Conservation (phyloP, 2,329 filamentous ascomycete genomes). For the Botrytis elliptica region DNA sequence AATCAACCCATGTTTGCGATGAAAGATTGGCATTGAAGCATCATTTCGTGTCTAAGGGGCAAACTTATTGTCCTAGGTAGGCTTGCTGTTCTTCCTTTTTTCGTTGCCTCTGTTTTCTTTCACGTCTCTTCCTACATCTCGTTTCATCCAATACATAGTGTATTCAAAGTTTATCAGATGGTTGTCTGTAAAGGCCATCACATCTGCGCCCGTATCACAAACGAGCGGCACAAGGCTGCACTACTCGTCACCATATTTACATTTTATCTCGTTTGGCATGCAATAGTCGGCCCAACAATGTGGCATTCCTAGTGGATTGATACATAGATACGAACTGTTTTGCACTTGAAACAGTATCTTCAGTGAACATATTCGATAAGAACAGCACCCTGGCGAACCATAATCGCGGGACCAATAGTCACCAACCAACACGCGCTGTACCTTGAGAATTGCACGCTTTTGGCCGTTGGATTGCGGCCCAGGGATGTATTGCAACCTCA, state of each 20-base stretch:
- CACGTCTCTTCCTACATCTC: not conserved
- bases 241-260: not conserved
- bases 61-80: not conserved
- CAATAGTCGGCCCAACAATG: not conserved
- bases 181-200: not conserved
- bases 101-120: not conserved
- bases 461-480: not conserved
- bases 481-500: not conserved
- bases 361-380: not conserved
- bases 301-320: not conserved
- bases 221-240: not conserved
- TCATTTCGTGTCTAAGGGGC: not conserved
- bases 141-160: not conserved
- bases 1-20: not conserved
- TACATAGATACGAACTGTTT: not conserved
- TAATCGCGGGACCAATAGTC: not conserved
- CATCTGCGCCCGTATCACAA: not conserved
- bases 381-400: not conserved
- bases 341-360: not conserved
- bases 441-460: not conserved
- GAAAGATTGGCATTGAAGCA: not conserved
- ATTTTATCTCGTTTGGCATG: not conserved
- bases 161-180: not conserved
- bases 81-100: not conserved
- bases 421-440: not conserved